These are phyloP conservation scores for Tuber melanosporum DNA, from an alignment of 495 filamentous ascomycete genomes.

Conservation along the genomic window DNA sequence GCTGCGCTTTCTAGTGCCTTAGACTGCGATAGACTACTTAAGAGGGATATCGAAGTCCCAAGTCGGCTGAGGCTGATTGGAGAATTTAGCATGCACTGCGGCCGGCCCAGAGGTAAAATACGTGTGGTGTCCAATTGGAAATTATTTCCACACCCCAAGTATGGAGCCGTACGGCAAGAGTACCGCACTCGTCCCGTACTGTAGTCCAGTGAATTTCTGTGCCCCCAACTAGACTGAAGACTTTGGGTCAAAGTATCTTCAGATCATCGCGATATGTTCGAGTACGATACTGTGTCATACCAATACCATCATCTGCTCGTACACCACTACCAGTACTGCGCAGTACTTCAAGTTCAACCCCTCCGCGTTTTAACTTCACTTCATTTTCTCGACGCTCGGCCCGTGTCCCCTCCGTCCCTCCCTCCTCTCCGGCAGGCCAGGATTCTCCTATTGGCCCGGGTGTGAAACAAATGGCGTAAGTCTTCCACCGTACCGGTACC, in stretches of 20 bases:
- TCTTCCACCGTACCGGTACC: background rate
- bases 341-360: background rate
- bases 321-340: background rate
- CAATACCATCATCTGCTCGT: background rate
- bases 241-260: background rate
- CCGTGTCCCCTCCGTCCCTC: background rate
- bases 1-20: background rate
- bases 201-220: background rate
- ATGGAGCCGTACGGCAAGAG: background rate
- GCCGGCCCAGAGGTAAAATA: background rate
- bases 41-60: background rate
- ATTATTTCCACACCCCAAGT: background rate
- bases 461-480: constrained; percentile 4
- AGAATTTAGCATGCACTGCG: background rate
- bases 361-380: background rate
- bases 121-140: background rate
- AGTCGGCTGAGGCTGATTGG: background rate
- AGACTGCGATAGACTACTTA: background rate
- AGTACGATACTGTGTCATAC: background rate
- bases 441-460: background rate
- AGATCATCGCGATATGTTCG: background rate
- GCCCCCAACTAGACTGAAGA: background rate
- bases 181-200: background rate
- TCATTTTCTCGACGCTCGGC: background rate
- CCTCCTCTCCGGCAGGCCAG: background rate